Evolutionary conservation across 2,329 filamentous ascomycete genomes (phyloP).

Genomic region (Apiospora aurea): DNA sequence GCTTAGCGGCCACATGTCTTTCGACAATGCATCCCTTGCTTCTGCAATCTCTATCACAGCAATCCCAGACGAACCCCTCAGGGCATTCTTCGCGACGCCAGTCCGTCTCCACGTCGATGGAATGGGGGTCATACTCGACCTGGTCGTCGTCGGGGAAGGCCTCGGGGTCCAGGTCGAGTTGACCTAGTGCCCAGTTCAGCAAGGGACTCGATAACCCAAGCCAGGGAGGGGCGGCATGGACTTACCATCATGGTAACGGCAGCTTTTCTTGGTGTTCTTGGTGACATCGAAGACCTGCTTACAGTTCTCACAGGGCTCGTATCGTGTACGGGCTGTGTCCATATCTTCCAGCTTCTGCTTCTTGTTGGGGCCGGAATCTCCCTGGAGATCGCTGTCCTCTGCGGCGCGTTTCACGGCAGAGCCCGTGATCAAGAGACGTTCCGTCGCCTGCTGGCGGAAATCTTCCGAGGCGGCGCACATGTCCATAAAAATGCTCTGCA

Average conservation of each 20-base stretch:
- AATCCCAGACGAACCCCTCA: conserved; percentile 23
- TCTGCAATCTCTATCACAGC: not conserved
- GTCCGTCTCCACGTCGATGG: conserved; percentile 16
- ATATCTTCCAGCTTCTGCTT: not conserved
- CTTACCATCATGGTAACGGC: conserved; percentile 11
- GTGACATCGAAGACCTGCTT: conserved; percentile 24
- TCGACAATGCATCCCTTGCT: conserved; percentile 11
- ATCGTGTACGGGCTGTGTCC: not conserved
- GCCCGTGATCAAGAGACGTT: conserved; percentile 6
- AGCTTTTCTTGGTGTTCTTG: conserved; percentile 5
- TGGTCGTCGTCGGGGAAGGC: conserved; percentile 21
- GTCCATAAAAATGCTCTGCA: conserved; percentile 1
- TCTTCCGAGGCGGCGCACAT: conserved; percentile 23
- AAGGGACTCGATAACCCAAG: too few relatives aligned
- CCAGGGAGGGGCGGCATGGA: not conserved
- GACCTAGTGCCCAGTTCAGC: not conserved
- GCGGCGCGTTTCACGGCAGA: not conserved
- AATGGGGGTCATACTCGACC: not conserved
- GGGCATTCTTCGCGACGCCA: conserved; percentile 20
- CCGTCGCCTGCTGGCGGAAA: conserved; percentile 12
- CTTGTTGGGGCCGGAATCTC: not conserved
- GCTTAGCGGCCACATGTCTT: not conserved
- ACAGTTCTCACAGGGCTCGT: conserved; percentile 21
- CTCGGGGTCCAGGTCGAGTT: not conserved
- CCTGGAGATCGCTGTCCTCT: not conserved